phyloP scores from a whole-genome alignment of 2,329 filamentous ascomycete genomes.

The Claviceps capensis region DNA sequence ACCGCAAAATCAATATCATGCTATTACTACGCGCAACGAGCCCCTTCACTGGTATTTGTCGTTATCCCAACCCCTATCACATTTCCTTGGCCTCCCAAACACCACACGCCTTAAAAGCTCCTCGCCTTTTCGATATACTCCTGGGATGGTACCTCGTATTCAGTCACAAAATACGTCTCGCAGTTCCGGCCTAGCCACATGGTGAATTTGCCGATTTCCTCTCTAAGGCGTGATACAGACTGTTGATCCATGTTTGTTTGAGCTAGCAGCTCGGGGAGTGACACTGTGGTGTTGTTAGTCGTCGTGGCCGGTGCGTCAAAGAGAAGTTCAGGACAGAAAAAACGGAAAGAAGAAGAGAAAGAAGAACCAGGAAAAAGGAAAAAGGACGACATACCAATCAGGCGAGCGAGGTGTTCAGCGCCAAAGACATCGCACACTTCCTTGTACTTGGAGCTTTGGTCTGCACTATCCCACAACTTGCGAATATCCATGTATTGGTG shows the following conservation, averaged over 20 bases:
- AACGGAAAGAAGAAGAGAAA: not conserved
- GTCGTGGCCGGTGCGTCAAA: not conserved
- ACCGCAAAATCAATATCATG: not conserved
- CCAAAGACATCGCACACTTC: slow-evolving; percentile 73
- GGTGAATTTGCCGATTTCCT: slow-evolving; percentile 78
- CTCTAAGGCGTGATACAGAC: slow-evolving; percentile 73
- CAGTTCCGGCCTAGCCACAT: slow-evolving; percentile 72
- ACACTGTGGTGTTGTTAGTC: slow-evolving; percentile 39
- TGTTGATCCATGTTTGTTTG: slow-evolving; percentile 98
- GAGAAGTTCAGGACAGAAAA: not conserved
- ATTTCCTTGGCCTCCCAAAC: not conserved
- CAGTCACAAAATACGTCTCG: slow-evolving; percentile 60
- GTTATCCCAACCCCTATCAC: not conserved
- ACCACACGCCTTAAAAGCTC: slow-evolving; percentile 20
- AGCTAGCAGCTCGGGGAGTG: slow-evolving; percentile 81
- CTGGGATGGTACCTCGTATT: slow-evolving; percentile 59
- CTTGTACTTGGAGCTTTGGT: slow-evolving; percentile 55
- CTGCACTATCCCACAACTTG: slow-evolving; percentile 50
- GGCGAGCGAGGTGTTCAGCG: slow-evolving; percentile 76
- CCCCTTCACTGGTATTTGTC: not conserved
- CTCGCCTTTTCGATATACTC: slow-evolving; percentile 59
- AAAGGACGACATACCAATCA: slow-evolving; percentile 55
- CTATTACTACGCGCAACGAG: not conserved
- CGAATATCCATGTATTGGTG: slow-evolving; percentile 71
- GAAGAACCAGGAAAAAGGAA: not conserved